These are phyloP conservation scores for Cladosporium cucumerinum DNA, from an alignment of 2,329 filamentous ascomycete species.

Conservation along the genomic window DNA sequence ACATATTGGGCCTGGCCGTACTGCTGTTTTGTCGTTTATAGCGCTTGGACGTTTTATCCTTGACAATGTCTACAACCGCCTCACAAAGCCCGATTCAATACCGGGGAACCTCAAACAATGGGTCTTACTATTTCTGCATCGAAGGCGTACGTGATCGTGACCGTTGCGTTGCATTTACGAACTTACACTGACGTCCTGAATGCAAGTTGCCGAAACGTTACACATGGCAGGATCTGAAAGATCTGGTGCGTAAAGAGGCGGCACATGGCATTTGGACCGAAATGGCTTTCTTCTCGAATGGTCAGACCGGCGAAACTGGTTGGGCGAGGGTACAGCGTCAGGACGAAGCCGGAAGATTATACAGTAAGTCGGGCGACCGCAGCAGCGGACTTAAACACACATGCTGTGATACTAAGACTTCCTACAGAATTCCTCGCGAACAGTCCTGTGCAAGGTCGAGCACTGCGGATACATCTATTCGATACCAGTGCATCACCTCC, in stretches of 20 bases:
- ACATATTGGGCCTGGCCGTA: neutral
- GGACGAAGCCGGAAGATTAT: conserved; percentile 29
- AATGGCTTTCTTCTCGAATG: conserved; percentile 25
- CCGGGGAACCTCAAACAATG: conserved; percentile 6
- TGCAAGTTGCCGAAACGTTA: conserved; percentile 28
- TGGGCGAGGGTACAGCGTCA: conserved; percentile 25
- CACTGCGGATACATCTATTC: conserved; percentile 29
- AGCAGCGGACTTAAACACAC: neutral
- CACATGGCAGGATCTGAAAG: conserved; percentile 35
- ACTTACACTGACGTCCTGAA: conserved; percentile 2
- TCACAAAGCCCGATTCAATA: conserved; percentile 4
- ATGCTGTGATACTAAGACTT: conserved; percentile 13
- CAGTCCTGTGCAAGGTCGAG: conserved; percentile 22
- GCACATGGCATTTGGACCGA: conserved; percentile 32
- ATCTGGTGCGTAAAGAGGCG: conserved; percentile 28
- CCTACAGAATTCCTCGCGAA: conserved; percentile 27
- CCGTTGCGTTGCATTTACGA: neutral
- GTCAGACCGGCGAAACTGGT: conserved; percentile 22
- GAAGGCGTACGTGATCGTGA: conserved; percentile 5
- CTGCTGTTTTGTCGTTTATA: neutral
- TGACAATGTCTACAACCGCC: conserved; percentile 7
- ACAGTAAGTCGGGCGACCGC: conserved; percentile 22
- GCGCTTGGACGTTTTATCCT: neutral
- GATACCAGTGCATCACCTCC: conserved; percentile 24
- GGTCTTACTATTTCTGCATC: conserved; percentile 15